These are phyloP conservation scores for Penicillium paradoxum DNA, from an alignment of 495 filamentous ascomycete genomes.

Conservation along the genomic window DNA sequence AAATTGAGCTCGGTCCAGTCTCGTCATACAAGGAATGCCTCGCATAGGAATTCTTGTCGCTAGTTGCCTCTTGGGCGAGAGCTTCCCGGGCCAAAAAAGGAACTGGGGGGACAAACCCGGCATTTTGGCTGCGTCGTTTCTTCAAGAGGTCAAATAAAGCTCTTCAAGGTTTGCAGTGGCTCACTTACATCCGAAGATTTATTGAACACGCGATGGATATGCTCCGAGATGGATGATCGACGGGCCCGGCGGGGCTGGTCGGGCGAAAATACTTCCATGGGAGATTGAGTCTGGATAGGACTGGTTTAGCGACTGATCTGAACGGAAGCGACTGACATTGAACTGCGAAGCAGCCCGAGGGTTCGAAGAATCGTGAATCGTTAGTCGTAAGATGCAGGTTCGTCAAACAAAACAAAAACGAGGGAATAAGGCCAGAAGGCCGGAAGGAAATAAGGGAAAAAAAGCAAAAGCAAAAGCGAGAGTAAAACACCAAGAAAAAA, in stretches of 20 bases:
- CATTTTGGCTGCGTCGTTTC: slow-evolving; percentile 16
- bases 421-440: neutral
- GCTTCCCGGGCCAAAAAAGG: neutral
- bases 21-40: slow-evolving; percentile 10
- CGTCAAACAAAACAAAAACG: neutral
- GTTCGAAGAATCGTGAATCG: neutral
- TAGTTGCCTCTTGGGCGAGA: neutral
- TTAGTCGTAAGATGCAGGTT: neutral
- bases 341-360: neutral
- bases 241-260: slow-evolving; percentile 22
- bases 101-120: neutral
- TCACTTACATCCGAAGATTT: slow-evolving; percentile 23
- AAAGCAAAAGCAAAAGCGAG: neutral
- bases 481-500: neutral
- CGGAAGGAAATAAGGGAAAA: neutral
- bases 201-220: slow-evolving; percentile 33
- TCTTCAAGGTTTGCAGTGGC: neutral
- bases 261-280: slow-evolving; percentile 9
- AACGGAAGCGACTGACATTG: slow-evolving; percentile 2
- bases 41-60: neutral
- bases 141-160: slow-evolving; percentile 15
- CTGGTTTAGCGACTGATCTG: neutral
- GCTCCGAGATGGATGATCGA: slow-evolving; percentile 34
- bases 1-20: slow-evolving; percentile 14
- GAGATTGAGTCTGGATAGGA: neutral